Conservation (phyloP, 768 basidiomycete species). For the Tremella yokohamensis region DNA sequence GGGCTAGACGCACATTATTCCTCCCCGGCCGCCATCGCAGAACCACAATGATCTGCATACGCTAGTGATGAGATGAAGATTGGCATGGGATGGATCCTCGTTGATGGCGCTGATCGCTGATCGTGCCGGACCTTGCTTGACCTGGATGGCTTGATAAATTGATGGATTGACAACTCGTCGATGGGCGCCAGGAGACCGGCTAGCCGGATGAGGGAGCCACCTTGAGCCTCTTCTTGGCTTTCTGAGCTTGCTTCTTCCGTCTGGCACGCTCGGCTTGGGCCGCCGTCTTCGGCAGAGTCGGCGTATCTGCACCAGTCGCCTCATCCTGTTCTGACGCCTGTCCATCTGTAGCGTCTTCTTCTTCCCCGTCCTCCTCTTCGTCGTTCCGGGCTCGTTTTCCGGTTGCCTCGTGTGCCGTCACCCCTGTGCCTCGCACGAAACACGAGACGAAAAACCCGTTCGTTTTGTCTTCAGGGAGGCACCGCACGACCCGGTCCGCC, state of each 20-base stretch:
- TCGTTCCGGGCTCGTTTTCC: not conserved
- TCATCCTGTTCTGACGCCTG: not conserved
- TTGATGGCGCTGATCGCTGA: too few species aligned
- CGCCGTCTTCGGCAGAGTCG: slow-evolving; percentile 26
- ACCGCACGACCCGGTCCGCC: slow-evolving; percentile 53
- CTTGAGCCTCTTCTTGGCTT: slow-evolving; percentile 25
- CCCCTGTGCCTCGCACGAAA: slow-evolving; percentile 59
- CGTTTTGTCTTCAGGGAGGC: slow-evolving; percentile 61
- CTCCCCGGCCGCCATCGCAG: too few species aligned
- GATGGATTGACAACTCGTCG: not conserved
- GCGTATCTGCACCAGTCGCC: not conserved
- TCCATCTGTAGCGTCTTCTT: not conserved
- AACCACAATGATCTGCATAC: too few species aligned
- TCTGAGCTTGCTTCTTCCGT: slow-evolving; percentile 42
- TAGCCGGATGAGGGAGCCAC: slow-evolving; percentile 5
- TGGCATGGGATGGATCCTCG: too few species aligned
- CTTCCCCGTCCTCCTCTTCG: not conserved
- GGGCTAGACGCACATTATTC: too few species aligned
- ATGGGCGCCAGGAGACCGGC: not conserved
- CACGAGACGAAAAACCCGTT: slow-evolving; percentile 99
- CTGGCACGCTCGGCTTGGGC: slow-evolving; percentile 29
- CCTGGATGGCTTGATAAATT: not conserved
- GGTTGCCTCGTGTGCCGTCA: not conserved
- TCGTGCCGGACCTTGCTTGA: not conserved
- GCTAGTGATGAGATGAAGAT: too few species aligned